These are phyloP conservation scores for Jatropha podagrica DNA, from an alignment of 441 rosid genomes.

Conservation along the genomic window DNA sequence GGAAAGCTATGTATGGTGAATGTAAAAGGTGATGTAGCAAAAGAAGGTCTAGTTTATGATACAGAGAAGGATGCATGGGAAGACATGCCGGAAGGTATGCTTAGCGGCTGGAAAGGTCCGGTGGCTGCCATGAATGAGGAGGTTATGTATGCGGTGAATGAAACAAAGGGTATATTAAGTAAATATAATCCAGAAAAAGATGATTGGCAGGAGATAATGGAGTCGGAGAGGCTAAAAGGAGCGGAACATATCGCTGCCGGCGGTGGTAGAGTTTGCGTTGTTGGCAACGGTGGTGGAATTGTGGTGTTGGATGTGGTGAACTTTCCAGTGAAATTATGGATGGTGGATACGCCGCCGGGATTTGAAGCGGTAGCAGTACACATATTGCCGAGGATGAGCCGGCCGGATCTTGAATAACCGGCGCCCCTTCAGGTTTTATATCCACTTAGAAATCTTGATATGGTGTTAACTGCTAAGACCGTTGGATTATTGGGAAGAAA, in stretches of 20 bases:
- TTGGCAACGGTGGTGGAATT: neutral
- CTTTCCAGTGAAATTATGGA: slow-evolving; percentile 32
- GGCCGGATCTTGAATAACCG: slow-evolving; percentile 14
- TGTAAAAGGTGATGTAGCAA: slow-evolving; percentile 41
- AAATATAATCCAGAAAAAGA: slow-evolving; percentile 37
- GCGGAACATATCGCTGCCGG: slow-evolving; percentile 51
- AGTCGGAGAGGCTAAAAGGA: slow-evolving; percentile 34
- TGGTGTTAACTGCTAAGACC: neutral
- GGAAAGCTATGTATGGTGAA: slow-evolving; percentile 61
- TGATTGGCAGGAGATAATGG: slow-evolving; percentile 39
- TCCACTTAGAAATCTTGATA: neutral
- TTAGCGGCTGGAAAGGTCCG: slow-evolving; percentile 62
- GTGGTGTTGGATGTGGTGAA: slow-evolving; percentile 46
- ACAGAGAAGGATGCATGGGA: slow-evolving; percentile 38
- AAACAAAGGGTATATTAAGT: slow-evolving; percentile 37
- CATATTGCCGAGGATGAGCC: slow-evolving; percentile 51
- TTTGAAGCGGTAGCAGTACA: slow-evolving; percentile 44
- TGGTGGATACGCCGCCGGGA: slow-evolving; percentile 39
- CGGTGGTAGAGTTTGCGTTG: slow-evolving; percentile 47
- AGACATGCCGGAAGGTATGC: slow-evolving; percentile 56
- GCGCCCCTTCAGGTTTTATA: neutral
- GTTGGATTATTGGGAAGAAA: neutral
- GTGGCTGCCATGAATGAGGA: slow-evolving; percentile 60
- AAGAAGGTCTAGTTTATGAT: slow-evolving; percentile 50
- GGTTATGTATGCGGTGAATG: slow-evolving; percentile 47